Evolutionary conservation across 225 moss, liverwort and hornwort species (phyloP).

Genomic region (Neckera pumila): DNA sequence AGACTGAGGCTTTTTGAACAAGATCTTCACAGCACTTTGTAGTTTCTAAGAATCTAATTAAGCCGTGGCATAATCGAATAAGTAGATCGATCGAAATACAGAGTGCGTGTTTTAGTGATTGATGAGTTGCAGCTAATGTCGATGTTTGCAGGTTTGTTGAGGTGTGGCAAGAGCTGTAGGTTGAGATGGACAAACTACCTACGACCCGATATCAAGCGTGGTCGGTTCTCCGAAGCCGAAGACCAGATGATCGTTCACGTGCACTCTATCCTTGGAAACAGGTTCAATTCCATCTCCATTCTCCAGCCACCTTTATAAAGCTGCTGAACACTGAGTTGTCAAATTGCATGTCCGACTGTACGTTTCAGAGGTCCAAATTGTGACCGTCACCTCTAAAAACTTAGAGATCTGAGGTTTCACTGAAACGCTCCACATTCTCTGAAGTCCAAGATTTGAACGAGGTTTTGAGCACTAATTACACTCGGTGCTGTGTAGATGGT

Average conservation of each 20-base stretch:
- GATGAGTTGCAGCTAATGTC: not conserved
- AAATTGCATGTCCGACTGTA: too few relatives aligned
- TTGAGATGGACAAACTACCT: slow-evolving; percentile 45
- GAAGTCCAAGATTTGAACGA: not conserved
- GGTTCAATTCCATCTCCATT: not conserved
- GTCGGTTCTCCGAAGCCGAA: slow-evolving; percentile 30
- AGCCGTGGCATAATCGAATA: too few relatives aligned
- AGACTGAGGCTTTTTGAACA: not conserved
- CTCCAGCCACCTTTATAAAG: not conserved
- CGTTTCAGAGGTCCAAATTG: not conserved
- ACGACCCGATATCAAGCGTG: slow-evolving; percentile 40
- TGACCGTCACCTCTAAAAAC: not conserved
- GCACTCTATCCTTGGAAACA: slow-evolving; percentile 39
- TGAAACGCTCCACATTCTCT: not conserved
- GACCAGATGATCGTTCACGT: slow-evolving; percentile 31
- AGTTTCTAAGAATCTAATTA: not conserved
- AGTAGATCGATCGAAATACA: not conserved
- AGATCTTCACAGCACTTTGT: not conserved
- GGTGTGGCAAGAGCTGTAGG: slow-evolving; percentile 44
- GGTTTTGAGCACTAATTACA: not conserved
- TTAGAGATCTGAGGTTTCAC: not conserved
- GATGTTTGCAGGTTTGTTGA: slow-evolving; percentile 11
- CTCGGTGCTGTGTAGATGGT: slow-evolving; percentile 45
- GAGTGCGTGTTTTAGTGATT: not conserved
- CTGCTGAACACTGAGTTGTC: not conserved